These are phyloP conservation scores for Pseudofabraea citricarpa DNA, from an alignment of 2,329 filamentous ascomycete species.

Conservation along the genomic window DNA sequence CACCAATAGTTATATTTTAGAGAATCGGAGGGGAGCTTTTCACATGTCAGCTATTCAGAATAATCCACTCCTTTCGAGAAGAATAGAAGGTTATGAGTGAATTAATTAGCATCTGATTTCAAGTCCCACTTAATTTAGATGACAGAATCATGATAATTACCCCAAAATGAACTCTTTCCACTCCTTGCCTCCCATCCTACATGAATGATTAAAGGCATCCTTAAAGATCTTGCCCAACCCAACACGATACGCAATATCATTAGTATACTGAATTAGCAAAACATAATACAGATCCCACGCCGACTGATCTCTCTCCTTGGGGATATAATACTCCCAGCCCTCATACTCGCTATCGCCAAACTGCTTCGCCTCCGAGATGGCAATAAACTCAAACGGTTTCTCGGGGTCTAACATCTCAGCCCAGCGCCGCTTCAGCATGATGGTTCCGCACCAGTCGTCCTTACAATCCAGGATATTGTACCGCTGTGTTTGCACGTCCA, in stretches of 20 bases:
- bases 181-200: constrained; percentile 6
- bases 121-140: too few relatives aligned
- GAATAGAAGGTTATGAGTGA: too few relatives aligned
- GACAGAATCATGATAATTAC: too few relatives aligned
- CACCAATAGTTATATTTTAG: too few relatives aligned
- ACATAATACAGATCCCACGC: constrained; percentile 32
- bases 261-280: constrained; percentile 24
- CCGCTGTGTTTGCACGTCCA: constrained; percentile 4
- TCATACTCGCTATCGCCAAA: constrained; percentile 28
- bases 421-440: constrained; percentile 22
- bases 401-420: constrained; percentile 2
- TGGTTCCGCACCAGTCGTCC: constrained; percentile 29
- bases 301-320: constrained; percentile 26
- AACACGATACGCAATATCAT: constrained; percentile 22
- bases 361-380: constrained; percentile 29
- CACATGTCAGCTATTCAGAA: too few relatives aligned
- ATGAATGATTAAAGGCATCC: constrained; percentile 20
- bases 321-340: constrained; percentile 31
- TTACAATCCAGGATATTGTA: constrained; percentile 25
- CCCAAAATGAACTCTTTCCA: constrained; percentile 24
- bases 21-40: too few relatives aligned
- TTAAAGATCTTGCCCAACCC: constrained; percentile 31
- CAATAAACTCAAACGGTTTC: constrained; percentile 30
- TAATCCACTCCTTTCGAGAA: too few relatives aligned
- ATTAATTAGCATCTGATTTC: too few relatives aligned